Percentiles rank a stretch among this genome's conserved stretches.
phyloP scores from a whole-genome alignment of 768 basidiomycete genomes.

The Psilocybe tampanensis region DNA sequence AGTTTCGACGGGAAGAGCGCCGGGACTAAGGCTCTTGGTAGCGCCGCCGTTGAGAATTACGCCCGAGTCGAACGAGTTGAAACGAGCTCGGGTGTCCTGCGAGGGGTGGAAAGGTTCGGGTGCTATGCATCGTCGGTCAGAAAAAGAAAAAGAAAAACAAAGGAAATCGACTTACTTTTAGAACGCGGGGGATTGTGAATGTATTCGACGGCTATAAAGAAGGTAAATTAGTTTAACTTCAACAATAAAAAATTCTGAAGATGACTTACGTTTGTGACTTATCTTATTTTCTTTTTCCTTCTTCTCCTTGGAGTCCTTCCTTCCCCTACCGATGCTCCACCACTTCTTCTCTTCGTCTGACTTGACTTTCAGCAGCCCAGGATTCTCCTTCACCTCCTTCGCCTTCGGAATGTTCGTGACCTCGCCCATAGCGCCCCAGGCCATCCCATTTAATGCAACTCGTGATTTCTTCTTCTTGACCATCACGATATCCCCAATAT shows the following conservation, averaged over 20 bases:
- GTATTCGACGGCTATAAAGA: slow-evolving; percentile 21
- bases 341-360: slow-evolving; percentile 55
- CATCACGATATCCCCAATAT: slow-evolving; percentile 68
- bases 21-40: slow-evolving; percentile 21
- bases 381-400: slow-evolving; percentile 26
- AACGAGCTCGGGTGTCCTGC: slow-evolving; percentile 37
- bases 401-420: slow-evolving; percentile 55
- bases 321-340: slow-evolving; percentile 81
- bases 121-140: not conserved
- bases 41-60: slow-evolving; percentile 35
- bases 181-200: slow-evolving; percentile 36
- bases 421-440: slow-evolving; percentile 49
- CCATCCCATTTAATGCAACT: slow-evolving; percentile 56
- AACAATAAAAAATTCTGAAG: not conserved
- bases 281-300: slow-evolving; percentile 32
- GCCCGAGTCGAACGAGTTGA: slow-evolving; percentile 62
- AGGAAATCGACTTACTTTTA: slow-evolving; percentile 33
- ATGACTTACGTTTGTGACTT: slow-evolving; percentile 45
- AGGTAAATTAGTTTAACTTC: not conserved
- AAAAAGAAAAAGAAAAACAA: not conserved
- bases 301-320: slow-evolving; percentile 74
- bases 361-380: slow-evolving; percentile 37
- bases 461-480: slow-evolving; percentile 80
- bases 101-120: slow-evolving; percentile 38
- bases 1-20: not conserved